Conservation (phyloP, 768 basidiomycete genomes). For the Dendrothele bispora region DNA sequence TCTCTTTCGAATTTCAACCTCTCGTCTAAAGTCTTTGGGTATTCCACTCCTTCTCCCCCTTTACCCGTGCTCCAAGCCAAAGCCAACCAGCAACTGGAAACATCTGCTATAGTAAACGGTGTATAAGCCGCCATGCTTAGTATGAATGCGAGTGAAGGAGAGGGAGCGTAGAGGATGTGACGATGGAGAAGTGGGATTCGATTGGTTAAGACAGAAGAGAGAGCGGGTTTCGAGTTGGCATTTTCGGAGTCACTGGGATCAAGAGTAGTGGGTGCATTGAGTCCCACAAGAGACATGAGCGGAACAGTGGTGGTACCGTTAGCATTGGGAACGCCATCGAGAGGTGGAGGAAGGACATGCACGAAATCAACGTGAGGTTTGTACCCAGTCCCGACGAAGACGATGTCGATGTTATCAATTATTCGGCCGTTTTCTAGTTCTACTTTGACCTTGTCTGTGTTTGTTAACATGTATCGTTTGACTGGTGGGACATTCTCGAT, state of each 20-base stretch:
- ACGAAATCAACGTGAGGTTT: slow-evolving; percentile 36
- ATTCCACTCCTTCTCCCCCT: slow-evolving; percentile 21
- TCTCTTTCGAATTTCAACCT: slow-evolving; percentile 37
- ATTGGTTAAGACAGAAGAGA: too few relatives aligned
- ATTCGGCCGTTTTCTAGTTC: slow-evolving; percentile 36
- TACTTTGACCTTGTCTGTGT: slow-evolving; percentile 28
- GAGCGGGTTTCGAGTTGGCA: too few relatives aligned
- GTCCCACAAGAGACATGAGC: slow-evolving; percentile 25
- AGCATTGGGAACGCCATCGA: neutral
- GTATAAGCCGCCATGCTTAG: slow-evolving; percentile 41
- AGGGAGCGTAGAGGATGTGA: slow-evolving; percentile 45
- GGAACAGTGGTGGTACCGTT: slow-evolving; percentile 33
- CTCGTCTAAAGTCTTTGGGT: slow-evolving; percentile 32
- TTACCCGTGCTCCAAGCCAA: too few relatives aligned
- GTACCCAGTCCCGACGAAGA: slow-evolving; percentile 51
- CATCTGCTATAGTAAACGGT: slow-evolving; percentile 48
- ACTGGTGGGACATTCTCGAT: slow-evolving; percentile 46
- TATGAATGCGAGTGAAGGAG: slow-evolving; percentile 47
- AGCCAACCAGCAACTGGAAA: slow-evolving; percentile 50
- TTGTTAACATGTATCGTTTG: slow-evolving; percentile 24
- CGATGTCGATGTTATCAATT: slow-evolving; percentile 39
- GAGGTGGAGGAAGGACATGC: slow-evolving; percentile 17
- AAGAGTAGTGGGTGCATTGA: slow-evolving; percentile 18
- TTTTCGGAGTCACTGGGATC: too few relatives aligned
- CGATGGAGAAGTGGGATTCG: slow-evolving; percentile 46